Percentiles rank a stretch among this genome's conserved stretches.
Evolutionary conservation across 2,329 filamentous ascomycete species (phyloP).

Genomic region (Cryphonectria carpinicola): DNA sequence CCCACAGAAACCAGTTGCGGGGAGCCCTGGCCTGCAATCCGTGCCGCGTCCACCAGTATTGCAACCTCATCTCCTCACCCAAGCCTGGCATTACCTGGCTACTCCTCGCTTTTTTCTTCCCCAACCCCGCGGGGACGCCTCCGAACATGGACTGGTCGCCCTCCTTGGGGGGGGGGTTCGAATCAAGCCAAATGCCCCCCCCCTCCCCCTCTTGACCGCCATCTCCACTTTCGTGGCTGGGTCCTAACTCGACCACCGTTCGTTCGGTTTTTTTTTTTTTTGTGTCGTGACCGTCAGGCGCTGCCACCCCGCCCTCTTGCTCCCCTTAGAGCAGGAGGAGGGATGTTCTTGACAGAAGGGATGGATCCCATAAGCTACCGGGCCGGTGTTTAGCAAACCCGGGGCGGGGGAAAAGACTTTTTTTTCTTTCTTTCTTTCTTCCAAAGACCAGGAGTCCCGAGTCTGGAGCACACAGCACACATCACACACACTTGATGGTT

Average conservation of each 20-base stretch:
- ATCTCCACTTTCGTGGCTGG: background rate
- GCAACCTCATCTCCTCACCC: conserved; percentile 16
- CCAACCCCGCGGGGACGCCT: conserved; percentile 2
- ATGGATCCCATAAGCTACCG: background rate
- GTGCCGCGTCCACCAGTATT: background rate
- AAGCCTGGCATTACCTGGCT: background rate
- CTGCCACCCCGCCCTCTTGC: background rate
- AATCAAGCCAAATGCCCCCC: background rate
- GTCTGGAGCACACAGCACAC: background rate
- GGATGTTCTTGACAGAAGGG: background rate
- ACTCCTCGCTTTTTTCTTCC: background rate
- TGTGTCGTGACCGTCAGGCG: background rate
- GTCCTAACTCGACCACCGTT: background rate
- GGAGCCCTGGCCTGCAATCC: conserved; percentile 7
- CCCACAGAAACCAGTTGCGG: background rate
- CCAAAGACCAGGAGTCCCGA: background rate
- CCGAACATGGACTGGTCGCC: conserved; percentile 3
- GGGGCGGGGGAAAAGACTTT: background rate
- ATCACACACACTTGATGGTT: background rate
- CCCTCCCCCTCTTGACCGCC: background rate
- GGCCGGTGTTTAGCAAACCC: background rate
- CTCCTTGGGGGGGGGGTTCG: background rate
- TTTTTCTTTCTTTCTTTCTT: background rate
- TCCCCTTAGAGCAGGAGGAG: background rate
- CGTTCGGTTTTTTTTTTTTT: no score